These are phyloP conservation scores for Chlamydomonas sphaeroides DNA, from an alignment of 139 green algal genomes.

Conservation along the genomic window DNA sequence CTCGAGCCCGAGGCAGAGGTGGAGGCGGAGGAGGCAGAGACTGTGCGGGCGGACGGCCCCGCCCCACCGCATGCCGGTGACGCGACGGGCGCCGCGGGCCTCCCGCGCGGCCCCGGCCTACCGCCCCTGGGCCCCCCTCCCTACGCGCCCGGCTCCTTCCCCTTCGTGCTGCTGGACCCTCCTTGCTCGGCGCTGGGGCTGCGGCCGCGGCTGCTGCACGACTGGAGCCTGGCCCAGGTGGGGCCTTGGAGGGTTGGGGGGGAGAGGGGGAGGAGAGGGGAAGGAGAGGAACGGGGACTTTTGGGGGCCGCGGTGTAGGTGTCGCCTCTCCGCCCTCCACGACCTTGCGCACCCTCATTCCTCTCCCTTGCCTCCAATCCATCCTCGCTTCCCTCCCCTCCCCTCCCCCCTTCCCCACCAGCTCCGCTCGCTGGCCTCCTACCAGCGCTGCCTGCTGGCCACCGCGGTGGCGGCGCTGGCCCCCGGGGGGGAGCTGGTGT, in stretches of 20 bases:
- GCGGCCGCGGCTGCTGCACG: conserved; percentile 74
- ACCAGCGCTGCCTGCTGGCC: conserved; percentile 82
- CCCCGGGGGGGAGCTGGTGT: conserved; percentile 86
- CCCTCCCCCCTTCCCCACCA: background rate
- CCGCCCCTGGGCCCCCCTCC: background rate
- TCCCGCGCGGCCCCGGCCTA: background rate
- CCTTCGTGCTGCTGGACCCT: conserved; percentile 89
- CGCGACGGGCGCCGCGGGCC: background rate
- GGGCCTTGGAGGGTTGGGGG: background rate
- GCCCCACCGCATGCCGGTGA: background rate
- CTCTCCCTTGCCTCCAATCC: too few relatives aligned
- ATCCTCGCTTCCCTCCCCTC: too few relatives aligned
- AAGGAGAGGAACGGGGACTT: background rate
- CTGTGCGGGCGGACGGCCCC: background rate
- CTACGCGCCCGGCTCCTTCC: conserved; percentile 80
- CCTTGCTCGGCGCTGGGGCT: conserved; percentile 92
- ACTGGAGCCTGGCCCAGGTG: conserved; percentile 16
- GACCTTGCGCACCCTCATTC: too few relatives aligned
- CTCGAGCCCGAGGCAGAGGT: too few relatives aligned
- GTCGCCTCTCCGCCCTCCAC: too few relatives aligned
- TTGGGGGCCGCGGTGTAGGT: background rate
- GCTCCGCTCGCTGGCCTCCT: conserved; percentile 58
- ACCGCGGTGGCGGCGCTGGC: conserved; percentile 78
- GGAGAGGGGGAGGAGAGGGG: too few relatives aligned
- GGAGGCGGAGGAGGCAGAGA: too few relatives aligned